Evolutionary conservation across 768 basidiomycete species (phyloP).

Genomic region (Kwoniella europaea): DNA sequence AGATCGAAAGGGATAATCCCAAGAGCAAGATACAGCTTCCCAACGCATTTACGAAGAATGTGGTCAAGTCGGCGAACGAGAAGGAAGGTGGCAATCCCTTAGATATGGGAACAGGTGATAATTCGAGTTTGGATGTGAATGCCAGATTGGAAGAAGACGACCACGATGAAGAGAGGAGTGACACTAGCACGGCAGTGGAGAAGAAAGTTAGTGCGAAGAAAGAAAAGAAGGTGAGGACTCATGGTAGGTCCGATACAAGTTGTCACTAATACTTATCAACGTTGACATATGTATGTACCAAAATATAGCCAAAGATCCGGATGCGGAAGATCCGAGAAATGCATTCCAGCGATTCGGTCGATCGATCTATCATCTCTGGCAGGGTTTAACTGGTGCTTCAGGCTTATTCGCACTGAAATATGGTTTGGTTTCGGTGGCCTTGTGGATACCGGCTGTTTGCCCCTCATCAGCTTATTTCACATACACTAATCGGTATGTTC

Average conservation of each 20-base stretch:
- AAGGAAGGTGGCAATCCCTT: slow-evolving; percentile 43
- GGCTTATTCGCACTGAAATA: slow-evolving; percentile 65
- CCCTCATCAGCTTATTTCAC: slow-evolving; percentile 59
- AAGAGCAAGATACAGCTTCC: slow-evolving; percentile 64
- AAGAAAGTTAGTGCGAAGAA: slow-evolving; percentile 23
- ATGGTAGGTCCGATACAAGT: slow-evolving; percentile 10
- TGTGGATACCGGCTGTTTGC: slow-evolving; percentile 65
- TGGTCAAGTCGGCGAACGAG: slow-evolving; percentile 50
- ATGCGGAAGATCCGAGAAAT: slow-evolving; percentile 63
- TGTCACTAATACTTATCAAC: background rate
- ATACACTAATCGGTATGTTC: slow-evolving; percentile 27
- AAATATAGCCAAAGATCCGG: slow-evolving; percentile 57
- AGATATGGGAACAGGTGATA: slow-evolving; percentile 41
- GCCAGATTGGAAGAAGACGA: slow-evolving; percentile 35
- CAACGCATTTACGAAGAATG: slow-evolving; percentile 59
- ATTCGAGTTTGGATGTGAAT: slow-evolving; percentile 10
- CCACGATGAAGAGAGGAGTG: slow-evolving; percentile 54
- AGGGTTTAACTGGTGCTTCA: slow-evolving; percentile 61
- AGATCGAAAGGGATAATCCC: slow-evolving; percentile 59
- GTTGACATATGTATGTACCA: slow-evolving; percentile 8
- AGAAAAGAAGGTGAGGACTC: slow-evolving; percentile 27
- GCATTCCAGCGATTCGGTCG: slow-evolving; percentile 60
- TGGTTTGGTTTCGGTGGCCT: slow-evolving; percentile 62
- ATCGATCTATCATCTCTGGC: slow-evolving; percentile 56
- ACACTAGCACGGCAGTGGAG: slow-evolving; percentile 31